These are phyloP conservation scores for Trichocomaceae sp. DNA, from an alignment of 2,329 filamentous ascomycete species.

Conservation along the genomic window DNA sequence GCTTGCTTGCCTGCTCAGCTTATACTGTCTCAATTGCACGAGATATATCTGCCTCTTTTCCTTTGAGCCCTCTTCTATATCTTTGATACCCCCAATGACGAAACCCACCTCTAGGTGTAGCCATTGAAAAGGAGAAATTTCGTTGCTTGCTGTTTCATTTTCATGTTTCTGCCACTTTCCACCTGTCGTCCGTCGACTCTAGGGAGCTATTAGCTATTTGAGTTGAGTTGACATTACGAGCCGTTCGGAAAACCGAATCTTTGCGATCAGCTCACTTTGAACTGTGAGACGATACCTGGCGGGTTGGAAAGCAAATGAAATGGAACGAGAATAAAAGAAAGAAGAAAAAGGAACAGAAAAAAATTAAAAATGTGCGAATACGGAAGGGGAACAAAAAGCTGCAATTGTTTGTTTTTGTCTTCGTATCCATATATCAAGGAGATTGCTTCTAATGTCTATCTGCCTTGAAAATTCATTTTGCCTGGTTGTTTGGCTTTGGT, in stretches of 20 bases:
- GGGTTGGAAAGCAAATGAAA: background rate
- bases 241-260: background rate
- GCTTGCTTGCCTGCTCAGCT: background rate
- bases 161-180: background rate
- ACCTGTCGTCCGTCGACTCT: background rate
- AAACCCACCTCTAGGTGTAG: constrained; percentile 7
- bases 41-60: constrained; percentile 11
- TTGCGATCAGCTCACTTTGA: background rate
- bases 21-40: background rate
- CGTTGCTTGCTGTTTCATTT: background rate
- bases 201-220: background rate
- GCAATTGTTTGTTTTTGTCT: background rate
- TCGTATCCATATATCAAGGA: background rate
- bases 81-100: constrained; percentile 14
- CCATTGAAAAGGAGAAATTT: constrained; percentile 5
- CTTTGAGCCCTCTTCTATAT: constrained; percentile 22
- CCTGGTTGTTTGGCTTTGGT: constrained; percentile 9
- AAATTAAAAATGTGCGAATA: constrained; percentile 4
- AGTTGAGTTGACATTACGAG: background rate
- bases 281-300: background rate
- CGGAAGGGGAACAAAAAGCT: constrained; percentile 1
- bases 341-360: background rate
- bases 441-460: constrained; percentile 9
- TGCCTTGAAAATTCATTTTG: background rate
- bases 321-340: background rate